phyloP scores from a whole-genome alignment of 164 flowering plant species.

The Magnolia kwangsiensis region DNA sequence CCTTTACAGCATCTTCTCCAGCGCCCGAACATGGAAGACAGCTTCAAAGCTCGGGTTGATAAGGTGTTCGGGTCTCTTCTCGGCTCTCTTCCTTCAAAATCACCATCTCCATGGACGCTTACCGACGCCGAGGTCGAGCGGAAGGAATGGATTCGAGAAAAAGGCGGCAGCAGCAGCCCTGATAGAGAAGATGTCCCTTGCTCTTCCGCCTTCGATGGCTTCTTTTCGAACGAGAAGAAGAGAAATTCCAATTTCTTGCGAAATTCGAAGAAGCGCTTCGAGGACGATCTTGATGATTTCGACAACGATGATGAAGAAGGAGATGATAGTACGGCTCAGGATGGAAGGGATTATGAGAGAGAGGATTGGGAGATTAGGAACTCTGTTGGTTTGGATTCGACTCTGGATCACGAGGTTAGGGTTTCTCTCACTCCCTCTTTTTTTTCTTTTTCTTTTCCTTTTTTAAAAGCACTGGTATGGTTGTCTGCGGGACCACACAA shows the following conservation, averaged over 20 bases:
- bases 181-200: slow-evolving; percentile 23
- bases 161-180: slow-evolving; percentile 2
- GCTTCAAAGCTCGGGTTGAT: slow-evolving; percentile 65
- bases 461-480: too few species aligned
- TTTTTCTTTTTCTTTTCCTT: too few species aligned
- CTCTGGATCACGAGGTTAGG: slow-evolving; percentile 82
- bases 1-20: background rate
- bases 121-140: slow-evolving; percentile 55
- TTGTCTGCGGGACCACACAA: too few species aligned
- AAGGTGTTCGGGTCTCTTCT: slow-evolving; percentile 60
- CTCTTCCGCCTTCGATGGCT: slow-evolving; percentile 23
- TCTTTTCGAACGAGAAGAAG: slow-evolving; percentile 9
- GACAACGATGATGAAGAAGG: slow-evolving; percentile 23
- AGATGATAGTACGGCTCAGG: too few species aligned
- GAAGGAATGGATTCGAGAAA: slow-evolving; percentile 54
- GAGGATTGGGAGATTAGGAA: slow-evolving; percentile 69
- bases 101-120: slow-evolving; percentile 54
- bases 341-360: slow-evolving; percentile 28
- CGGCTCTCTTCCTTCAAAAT: slow-evolving; percentile 14
- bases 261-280: slow-evolving; percentile 19
- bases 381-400: slow-evolving; percentile 64
- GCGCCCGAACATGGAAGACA: slow-evolving; percentile 55
- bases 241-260: slow-evolving; percentile 7
- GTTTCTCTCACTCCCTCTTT: background rate
- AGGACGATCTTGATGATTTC: slow-evolving; percentile 32